Evolutionary conservation across 352 stramenopile species (phyloP), one percentile per base, ranked within the genome.

Genomic region (Phytophthora kernoviae): DNA sequence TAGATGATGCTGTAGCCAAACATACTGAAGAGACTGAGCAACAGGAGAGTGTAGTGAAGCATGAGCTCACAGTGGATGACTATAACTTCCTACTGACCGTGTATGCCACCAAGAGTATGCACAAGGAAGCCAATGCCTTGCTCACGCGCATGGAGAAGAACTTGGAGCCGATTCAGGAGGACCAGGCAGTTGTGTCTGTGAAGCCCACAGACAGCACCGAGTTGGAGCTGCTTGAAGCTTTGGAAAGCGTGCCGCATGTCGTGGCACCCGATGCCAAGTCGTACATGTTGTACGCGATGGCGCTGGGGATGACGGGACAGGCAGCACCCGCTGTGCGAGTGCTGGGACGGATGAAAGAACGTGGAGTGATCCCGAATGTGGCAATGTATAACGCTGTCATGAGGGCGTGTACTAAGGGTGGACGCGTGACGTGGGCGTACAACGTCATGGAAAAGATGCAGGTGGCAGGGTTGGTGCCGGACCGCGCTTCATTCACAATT

Each of bases 361-460:
- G 77, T 9, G 84, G 84, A 7, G 64, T 94, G 6, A 34, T 80
- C 17, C 82, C 83, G 0, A 65, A 78, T 33, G 66, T 87, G 17
- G 46, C 79, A 1, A 70, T 75, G 59, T 92, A 94, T 61, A 94
- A 91, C 51, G 77, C 82, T n/a, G 81, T 92, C 12, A 94, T 94
- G 84, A 81, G 87, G 39, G 82, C 84, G n/a, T 94, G 84, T 49
- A 77, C 82, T 24, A 90, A 90, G 59, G 74, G 79, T 4, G 57
- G 65, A 27, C 70, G 73, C 22, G 65, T 90, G 54, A 60, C 82
- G 30, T 94, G 84, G 84, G 66, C 84, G 6, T 94, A 94, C 75
- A 94, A 92, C 58, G 80, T 94, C 33, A 79, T 94, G 68, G 84
- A 94, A 59, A 89, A 89, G 59, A 91, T 94, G 81, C 84, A 93